Evolutionary conservation across 1,284 basidiomycete genomes (phyloP).

Genomic region (Singerocomus inundabilis): DNA sequence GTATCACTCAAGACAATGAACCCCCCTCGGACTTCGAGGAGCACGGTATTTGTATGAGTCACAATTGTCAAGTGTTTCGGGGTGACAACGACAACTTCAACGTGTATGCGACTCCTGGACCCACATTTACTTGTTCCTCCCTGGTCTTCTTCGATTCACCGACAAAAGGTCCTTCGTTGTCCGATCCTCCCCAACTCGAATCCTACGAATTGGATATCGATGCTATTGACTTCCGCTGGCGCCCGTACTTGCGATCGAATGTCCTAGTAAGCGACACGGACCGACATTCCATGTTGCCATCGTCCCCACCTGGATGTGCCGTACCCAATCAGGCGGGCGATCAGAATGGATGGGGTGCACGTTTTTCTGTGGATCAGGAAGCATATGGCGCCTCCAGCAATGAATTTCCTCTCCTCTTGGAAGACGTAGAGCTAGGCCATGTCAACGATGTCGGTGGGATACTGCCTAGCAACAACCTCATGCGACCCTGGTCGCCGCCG

Average conservation of each 20-base stretch:
- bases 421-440: slow-evolving; percentile 12
- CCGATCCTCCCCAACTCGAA: slow-evolving; percentile 39
- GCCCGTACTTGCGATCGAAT: slow-evolving; percentile 34
- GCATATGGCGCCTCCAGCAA: slow-evolving; percentile 12
- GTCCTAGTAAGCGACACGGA: slow-evolving; percentile 6
- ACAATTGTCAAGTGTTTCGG: slow-evolving; percentile 3
- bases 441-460: slow-evolving; percentile 1
- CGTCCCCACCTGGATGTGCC: slow-evolving; percentile 1
- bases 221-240: slow-evolving; percentile 56
- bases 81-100: slow-evolving; percentile 10
- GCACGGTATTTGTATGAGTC: slow-evolving; percentile 2
- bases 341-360: slow-evolving; percentile 18
- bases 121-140: slow-evolving; percentile 28
- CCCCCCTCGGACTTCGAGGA: slow-evolving; percentile 19
- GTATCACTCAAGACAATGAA: slow-evolving; percentile 6
- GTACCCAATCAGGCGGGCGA: slow-evolving; percentile 13
- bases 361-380: slow-evolving; percentile 13
- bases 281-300: not conserved
- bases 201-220: slow-evolving; percentile 38
- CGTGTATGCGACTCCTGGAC: slow-evolving; percentile 34
- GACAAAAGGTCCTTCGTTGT: slow-evolving; percentile 46
- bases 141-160: slow-evolving; percentile 52
- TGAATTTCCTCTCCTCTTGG: slow-evolving; percentile 10
- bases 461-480: slow-evolving; percentile 11
- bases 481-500: slow-evolving; percentile 7